Evolutionary conservation across 345 rosid genomes (phyloP), one percentile per base, ranked within the genome.

Genomic region (Eucalyptus marginata): DNA sequence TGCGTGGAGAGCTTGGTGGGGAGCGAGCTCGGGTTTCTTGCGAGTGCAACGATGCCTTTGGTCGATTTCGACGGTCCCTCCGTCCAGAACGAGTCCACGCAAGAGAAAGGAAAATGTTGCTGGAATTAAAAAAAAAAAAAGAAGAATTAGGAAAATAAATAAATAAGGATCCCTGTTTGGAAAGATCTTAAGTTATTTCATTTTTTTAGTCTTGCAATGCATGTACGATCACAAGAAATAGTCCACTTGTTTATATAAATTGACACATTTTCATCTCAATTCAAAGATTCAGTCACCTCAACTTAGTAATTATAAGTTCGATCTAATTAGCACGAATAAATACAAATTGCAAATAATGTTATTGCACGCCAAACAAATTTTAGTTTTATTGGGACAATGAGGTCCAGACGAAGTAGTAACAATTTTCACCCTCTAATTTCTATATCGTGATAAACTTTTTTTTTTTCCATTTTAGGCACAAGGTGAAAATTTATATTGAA

Each of bases 1-100:
- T 86, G 66, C 6, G 91, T 62, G 15, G 89, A 66, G 86, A 92
- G 76, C 33, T 85, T 89, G 2, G 64, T 36, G 56, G 90, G 89
- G 8, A 90, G 49, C 6, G 90, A 87, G 49, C 85, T 68, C 16
- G 84, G 33, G 13, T 87, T 80, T 44, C 92, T 80, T 10, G 92
- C 89, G 31, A 91, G 88, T 17, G 90, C 93, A 25, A 90, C 90
- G 20, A 89, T 79, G 8, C 94, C 93, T 7, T 49, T 85, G 20
- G 91, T 90, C 6, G 88, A 87, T n/a, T 44, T 87, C 24, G 91
- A 87, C 22, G 89, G 91, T 4, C 90, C 90, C 29, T 71, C 64
- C 20, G 27, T 49, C 43, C 89, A 33, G 56, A 50, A 83, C 7
- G 89, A 81, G 4, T 89, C 89, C 47, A 64, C 20, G 81, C 87